Conservation (phyloP, 139 green algal genomes). For the Yamagishiella unicocca region DNA sequence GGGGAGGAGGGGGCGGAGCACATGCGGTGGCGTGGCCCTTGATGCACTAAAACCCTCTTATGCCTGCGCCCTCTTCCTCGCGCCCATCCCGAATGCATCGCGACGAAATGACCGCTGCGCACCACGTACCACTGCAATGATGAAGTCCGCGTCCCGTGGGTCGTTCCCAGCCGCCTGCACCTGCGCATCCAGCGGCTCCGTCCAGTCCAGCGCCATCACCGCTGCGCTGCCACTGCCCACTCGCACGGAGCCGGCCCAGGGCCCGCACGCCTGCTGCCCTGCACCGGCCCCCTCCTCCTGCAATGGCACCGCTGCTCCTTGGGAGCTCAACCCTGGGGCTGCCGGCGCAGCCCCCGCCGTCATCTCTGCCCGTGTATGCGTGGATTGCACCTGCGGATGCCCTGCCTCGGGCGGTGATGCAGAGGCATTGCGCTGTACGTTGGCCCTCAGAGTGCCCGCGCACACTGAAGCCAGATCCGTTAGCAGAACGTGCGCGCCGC, state of each 20-base stretch:
- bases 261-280: not conserved
- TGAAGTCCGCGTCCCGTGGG: constrained; percentile 48
- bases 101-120: no score
- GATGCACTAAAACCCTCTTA: no score
- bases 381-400: not conserved
- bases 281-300: not conserved
- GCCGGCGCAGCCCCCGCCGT: not conserved
- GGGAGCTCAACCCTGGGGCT: no score
- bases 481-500: constrained; percentile 65
- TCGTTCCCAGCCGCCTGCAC: constrained; percentile 25
- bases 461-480: constrained; percentile 60
- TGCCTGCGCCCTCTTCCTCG: no score
- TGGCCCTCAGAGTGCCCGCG: constrained; percentile 25
- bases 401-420: not conserved
- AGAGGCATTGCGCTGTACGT: constrained; percentile 33
- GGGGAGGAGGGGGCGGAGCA: no score
- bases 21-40: no score
- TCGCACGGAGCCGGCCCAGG: constrained; percentile 14
- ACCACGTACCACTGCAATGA: constrained; percentile 51
- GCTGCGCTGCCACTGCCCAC: constrained; percentile 36
- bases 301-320: not conserved
- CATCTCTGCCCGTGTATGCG: not conserved
- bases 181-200: constrained; percentile 19
- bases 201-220: constrained; percentile 46
- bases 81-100: no score